Percentiles rank a stretch among this genome's conserved stretches.
These are phyloP conservation scores for Elaeis oleifera DNA, from an alignment of 202 grass and related monocot species.

Conservation along the genomic window DNA sequence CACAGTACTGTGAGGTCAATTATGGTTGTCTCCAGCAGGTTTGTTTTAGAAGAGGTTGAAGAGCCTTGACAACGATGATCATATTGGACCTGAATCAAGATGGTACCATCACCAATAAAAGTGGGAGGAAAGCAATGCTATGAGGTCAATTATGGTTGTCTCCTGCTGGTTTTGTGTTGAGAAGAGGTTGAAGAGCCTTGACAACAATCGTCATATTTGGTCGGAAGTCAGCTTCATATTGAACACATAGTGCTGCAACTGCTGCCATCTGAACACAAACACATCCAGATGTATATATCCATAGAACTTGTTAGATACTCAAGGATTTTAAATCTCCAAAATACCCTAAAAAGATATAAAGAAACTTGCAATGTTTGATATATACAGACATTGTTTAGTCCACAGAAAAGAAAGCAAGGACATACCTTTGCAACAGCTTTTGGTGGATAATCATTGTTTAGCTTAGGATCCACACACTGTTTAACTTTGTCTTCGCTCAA, in stretches of 20 bases:
- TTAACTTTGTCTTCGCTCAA: slow-evolving; percentile 72
- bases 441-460: slow-evolving; percentile 49
- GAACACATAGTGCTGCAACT: slow-evolving; percentile 59
- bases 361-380: not conserved
- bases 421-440: slow-evolving; percentile 67
- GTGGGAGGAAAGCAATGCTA: no score
- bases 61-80: slow-evolving; percentile 66
- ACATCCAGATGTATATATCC: no score
- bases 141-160: not conserved
- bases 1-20: not conserved
- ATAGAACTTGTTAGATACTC: not conserved
- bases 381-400: not conserved
- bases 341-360: not conserved
- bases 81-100: slow-evolving; percentile 37
- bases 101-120: no score
- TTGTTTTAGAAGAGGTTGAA: slow-evolving; percentile 49
- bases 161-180: slow-evolving; percentile 1
- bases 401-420: no score
- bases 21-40: slow-evolving; percentile 9
- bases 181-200: slow-evolving; percentile 59
- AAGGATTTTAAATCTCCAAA: not conserved
- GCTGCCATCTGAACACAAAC: slow-evolving; percentile 46
- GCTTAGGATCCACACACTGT: slow-evolving; percentile 65
- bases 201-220: slow-evolving; percentile 81
- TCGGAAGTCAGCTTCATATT: slow-evolving; percentile 66